Conservation (phyloP, 805 yeast species). For the Yamadazyma sp. region DNA sequence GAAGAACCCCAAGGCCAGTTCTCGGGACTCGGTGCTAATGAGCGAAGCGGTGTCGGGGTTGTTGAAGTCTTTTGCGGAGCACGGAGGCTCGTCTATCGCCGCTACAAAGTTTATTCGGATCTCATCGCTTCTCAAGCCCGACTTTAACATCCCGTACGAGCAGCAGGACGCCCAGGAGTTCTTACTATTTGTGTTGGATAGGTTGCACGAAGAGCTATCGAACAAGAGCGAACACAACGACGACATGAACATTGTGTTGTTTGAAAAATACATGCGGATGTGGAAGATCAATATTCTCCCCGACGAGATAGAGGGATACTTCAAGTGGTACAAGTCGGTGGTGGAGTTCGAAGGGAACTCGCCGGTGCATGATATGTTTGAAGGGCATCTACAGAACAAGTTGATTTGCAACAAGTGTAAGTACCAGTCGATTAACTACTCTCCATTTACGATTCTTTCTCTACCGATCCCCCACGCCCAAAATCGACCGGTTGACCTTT, state of each 20-base stretch:
- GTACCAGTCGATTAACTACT: conserved; percentile 55
- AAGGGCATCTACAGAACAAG: conserved; percentile 70
- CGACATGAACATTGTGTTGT: conserved; percentile 22
- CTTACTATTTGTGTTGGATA: conserved; percentile 61
- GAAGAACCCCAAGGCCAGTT: conserved; percentile 16
- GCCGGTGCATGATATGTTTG: conserved; percentile 64
- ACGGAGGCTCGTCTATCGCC: conserved; percentile 61
- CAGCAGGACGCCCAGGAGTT: conserved; percentile 86
- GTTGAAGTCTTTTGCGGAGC: conserved; percentile 55
- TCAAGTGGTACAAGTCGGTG: conserved; percentile 58
- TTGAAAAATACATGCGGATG: conserved; percentile 26
- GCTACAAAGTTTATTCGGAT: conserved; percentile 62
- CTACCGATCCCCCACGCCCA: conserved; percentile 52
- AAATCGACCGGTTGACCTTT: conserved; percentile 40
- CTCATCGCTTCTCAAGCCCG: conserved; percentile 57
- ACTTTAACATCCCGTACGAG: conserved; percentile 65
- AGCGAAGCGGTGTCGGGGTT: conserved; percentile 54
- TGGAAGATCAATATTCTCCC: conserved; percentile 34
- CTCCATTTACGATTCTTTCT: conserved; percentile 62
- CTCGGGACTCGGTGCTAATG: conserved; percentile 28
- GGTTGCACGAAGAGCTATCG: conserved; percentile 64
- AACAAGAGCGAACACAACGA: conserved; percentile 20
- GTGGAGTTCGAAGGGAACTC: conserved; percentile 60
- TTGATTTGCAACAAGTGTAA: conserved; percentile 67
- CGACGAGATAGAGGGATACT: conserved; percentile 49